Evolutionary conservation across 176 grass and related monocot species (phyloP), one percentile per base, ranked within the genome.

Genomic region (Musa acuminata): DNA sequence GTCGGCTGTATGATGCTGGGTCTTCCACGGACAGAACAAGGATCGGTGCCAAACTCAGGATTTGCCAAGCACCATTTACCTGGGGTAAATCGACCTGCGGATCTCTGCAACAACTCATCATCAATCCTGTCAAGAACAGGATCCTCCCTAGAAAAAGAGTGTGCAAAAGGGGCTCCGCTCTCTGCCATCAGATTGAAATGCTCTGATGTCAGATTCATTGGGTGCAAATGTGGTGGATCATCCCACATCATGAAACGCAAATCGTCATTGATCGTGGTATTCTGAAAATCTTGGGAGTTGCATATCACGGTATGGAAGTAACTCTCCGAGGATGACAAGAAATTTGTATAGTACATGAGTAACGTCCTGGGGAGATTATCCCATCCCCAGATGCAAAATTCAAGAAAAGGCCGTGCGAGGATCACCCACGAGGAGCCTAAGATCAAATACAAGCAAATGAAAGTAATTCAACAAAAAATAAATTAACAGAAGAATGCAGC

Each of bases 231-330:
- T 60, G 86, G 88, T 1, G 90, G 90, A 1, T 75, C 82, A 57
- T 91, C 95, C 95, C 90, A 99, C 1, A 84, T 77, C 82, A 89
- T 91, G 78, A 91, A 99, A 23, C 84, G 95, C 48, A 99, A 78
- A 64, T 89, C 86, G 35, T 69, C 78, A 69, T 91, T 91, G 23
- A 93, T 48, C 6, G 95, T 94, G 25, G 95, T 99, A 78, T 99
- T 99, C 75, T 91, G 90, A 60, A 91, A 94, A 77, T 99, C 85
- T 60, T 91, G 85, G 21, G 95, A 99, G 79, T 99, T 99, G 88
- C 95, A 99, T 77, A 99, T 84, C 49, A 99, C 95, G 1, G 95
- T 99, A 73, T 99, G 95, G 80, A 99, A 99, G 73, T 99, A 99
- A 29, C 88, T 50, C 71, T 99, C 95, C 1, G 90, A 89, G 54